phyloP scores from a whole-genome alignment of 2,329 filamentous ascomycete genomes.

The Paecilomyces sp. region DNA sequence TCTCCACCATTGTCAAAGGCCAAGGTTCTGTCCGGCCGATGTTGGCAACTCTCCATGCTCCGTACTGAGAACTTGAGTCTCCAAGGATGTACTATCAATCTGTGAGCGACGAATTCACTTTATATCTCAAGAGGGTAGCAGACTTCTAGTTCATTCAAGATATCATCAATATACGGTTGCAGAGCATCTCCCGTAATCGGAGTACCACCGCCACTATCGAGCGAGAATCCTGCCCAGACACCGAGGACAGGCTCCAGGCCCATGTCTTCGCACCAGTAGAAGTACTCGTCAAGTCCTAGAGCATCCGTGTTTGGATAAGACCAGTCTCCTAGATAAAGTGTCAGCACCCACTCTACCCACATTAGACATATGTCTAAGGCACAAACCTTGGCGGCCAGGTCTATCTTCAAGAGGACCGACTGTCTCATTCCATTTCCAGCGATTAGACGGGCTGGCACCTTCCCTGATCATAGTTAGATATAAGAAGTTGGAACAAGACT shows the following conservation, averaged over 20 bases:
- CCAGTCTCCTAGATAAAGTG: conserved; percentile 40
- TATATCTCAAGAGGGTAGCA: not conserved
- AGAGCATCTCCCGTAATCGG: conserved; percentile 44
- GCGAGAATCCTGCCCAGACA: conserved; percentile 51
- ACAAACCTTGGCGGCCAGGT: conserved; percentile 44
- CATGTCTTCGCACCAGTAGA: conserved; percentile 56
- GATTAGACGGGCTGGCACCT: conserved; percentile 18
- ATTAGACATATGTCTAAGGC: not conserved
- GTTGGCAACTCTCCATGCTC: conserved; percentile 54
- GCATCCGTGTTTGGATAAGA: conserved; percentile 56
- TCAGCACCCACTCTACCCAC: not conserved
- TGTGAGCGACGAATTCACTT: not conserved
- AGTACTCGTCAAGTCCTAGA: conserved; percentile 52
- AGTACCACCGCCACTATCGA: conserved; percentile 47
- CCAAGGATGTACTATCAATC: conserved; percentile 50
- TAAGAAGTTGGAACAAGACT: not conserved
- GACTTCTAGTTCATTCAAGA: conserved; percentile 53
- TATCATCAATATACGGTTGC: conserved; percentile 51
- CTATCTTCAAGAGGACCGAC: conserved; percentile 36
- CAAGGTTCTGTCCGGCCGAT: conserved; percentile 48
- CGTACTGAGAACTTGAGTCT: conserved; percentile 49
- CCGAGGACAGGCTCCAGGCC: conserved; percentile 50
- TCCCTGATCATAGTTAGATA: conserved; percentile 10
- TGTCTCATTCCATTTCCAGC: conserved; percentile 37
- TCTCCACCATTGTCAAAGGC: conserved; percentile 37